Evolutionary conservation across 169 alveolate species (phyloP).

Genomic region (Babesia divergens): DNA sequence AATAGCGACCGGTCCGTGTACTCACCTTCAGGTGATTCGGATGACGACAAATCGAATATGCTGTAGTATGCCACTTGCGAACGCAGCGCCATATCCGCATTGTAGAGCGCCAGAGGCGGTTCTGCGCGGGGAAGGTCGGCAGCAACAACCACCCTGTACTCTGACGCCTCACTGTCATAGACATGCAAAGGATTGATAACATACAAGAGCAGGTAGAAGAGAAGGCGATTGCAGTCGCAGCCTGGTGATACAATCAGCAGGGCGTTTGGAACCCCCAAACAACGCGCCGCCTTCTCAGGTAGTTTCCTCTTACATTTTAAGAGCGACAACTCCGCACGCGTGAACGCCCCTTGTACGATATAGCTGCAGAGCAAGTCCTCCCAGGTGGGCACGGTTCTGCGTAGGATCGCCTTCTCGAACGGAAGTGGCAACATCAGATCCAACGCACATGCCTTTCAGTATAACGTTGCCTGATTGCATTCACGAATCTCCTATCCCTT

Average conservation of each 20-base stretch:
- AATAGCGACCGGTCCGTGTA: not conserved
- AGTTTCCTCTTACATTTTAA: not conserved
- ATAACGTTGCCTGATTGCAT: too few species aligned
- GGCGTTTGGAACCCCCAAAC: constrained; percentile 34
- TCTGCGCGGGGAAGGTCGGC: not conserved
- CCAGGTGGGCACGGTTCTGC: constrained; percentile 63
- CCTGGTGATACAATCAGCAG: constrained; percentile 56
- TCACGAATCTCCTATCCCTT: too few species aligned
- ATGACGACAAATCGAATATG: constrained; percentile 31
- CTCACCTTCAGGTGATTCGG: not conserved
- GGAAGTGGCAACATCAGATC: constrained; percentile 57
- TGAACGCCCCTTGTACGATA: constrained; percentile 8
- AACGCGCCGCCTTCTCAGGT: not conserved
- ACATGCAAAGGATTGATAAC: constrained; percentile 55
- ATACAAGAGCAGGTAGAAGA: constrained; percentile 58
- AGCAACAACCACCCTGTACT: not conserved
- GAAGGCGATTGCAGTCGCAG: constrained; percentile 34
- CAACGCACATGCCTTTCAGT: not conserved
- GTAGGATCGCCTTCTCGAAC: constrained; percentile 57
- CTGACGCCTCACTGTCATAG: constrained; percentile 29
- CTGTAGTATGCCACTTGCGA: constrained; percentile 20
- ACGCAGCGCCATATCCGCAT: constrained; percentile 28
- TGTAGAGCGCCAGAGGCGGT: constrained; percentile 21
- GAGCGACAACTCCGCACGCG: not conserved
- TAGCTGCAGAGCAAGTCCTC: constrained; percentile 36